Base-by-base conservation (phyloP, 176 grass and related monocot genomes). In the Avena insularis region DNA sequence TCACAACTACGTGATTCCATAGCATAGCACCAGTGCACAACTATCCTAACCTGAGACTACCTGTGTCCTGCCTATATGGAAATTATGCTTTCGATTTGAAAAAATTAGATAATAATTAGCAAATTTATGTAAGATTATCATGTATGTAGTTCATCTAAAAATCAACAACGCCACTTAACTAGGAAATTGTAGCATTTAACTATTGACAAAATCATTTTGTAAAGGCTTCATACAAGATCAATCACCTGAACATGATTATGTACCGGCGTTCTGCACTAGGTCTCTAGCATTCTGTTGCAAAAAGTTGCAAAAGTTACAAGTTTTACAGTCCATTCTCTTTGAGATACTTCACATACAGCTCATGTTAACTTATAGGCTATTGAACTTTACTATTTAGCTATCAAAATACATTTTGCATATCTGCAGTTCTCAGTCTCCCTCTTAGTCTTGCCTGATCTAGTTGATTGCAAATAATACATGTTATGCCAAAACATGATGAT, bases 321-420 rank as follows among this genome's bases (percentile, higher is more conserved):
- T 69, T 77, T 31, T 57, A 40, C 40, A 36, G 63, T 78, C 31
- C 19, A 31, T 55, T 43, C 64, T 71, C 43, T 62, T n/a, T 45
- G 2, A 49, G 16, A 45, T 27, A 63, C 17, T 21, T 58, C 80
- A 29, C 29, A 29, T 29, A 29, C 29, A 29, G 29, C 29, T 29
- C 29, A 29, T 29, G 29, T 29, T 29, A 79, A 35, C 31, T 46
- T 70, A 38, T 12, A 31, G 46, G 33, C 46, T 75, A 51, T 31
- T 19, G 55, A 83, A 6, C 1, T 64, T 83, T 73, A 79, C 50
- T 9, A 12, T 83, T 79, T 58, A 80, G 48, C 75, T 67, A 75
- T 23, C 20, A 50, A 64, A 83, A 73, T 66, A n/a, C 2, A 38
- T 57, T 47, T 59, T 59, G 15, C 35, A 15, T 81, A 38, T 43